Evolutionary conservation across 768 basidiomycete species (phyloP).

Genomic region (Neoboletus subvelutipes): DNA sequence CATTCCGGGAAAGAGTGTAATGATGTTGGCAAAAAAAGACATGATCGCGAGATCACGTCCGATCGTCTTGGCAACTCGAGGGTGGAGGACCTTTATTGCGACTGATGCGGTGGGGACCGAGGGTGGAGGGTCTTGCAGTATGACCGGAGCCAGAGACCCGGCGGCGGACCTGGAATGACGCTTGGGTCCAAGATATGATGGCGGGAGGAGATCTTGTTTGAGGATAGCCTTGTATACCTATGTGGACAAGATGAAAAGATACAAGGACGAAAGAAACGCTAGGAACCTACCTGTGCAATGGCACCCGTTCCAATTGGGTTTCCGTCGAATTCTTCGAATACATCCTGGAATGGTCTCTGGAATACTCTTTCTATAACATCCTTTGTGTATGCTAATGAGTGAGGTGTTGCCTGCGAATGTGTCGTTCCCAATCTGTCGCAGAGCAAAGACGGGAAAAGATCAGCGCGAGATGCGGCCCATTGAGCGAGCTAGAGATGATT

Average conservation of each 20-base stretch:
- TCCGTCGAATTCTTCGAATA: constrained; percentile 88
- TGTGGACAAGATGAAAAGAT: neutral
- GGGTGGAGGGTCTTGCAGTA: constrained; percentile 54
- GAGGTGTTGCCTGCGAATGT: constrained; percentile 85
- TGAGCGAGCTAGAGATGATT: constrained; percentile 71
- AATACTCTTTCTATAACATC: constrained; percentile 82
- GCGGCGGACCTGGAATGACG: constrained; percentile 48
- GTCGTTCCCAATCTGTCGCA: constrained; percentile 83
- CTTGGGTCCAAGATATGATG: constrained; percentile 78
- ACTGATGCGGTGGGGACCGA: constrained; percentile 83
- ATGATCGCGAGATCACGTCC: constrained; percentile 91
- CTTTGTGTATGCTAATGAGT: constrained; percentile 78
- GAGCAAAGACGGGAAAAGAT: constrained; percentile 85
- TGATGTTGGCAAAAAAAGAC: constrained; percentile 80
- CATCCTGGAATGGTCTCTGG: constrained; percentile 75
- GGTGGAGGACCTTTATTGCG: constrained; percentile 96
- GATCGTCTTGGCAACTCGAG: constrained; percentile 78
- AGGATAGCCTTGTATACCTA: constrained; percentile 90
- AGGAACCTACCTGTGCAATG: constrained; percentile 73
- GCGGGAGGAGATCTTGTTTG: constrained; percentile 80
- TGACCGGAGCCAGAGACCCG: constrained; percentile 52
- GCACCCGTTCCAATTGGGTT: constrained; percentile 95
- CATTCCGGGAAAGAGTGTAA: constrained; percentile 87
- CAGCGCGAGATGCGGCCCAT: constrained; percentile 96
- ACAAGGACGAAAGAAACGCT: constrained; percentile 3